Base-by-base conservation (phyloP, 805 yeast genomes). In the Schizosaccharomyces osmophilus region DNA sequence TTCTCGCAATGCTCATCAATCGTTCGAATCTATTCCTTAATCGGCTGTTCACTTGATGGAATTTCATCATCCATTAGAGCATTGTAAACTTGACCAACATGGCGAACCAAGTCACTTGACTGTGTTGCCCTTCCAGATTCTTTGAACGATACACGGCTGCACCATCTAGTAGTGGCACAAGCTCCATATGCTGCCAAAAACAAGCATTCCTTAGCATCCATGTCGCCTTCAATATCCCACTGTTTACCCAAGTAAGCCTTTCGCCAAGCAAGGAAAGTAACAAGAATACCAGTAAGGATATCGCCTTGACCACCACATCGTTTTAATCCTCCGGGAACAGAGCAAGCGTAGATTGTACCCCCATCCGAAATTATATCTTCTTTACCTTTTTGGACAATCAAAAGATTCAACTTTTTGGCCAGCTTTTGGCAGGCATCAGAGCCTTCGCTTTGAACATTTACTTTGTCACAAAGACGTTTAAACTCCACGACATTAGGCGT, bases 271-370 rank as follows among this genome's bases (percentile, higher is more conserved):
- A 85, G 68, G 67, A 90, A 75, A 0, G 95, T 83, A 0, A 89
- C 88, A n/a, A 88, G 72, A 29, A 86, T 74, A 0, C 98, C 98
- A 0, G 90, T 80, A 48, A 93, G 70, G 0, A 96, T 85, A 67
- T 93, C 98, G 31, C 98, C 98, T 72, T 93, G 97, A 0, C 98
- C 98, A 13, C 97, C 96, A 6, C 86, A 94, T 61, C 98, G 76
- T 68, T 86, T 84, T 60, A 73, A 71, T 5, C 93, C 83, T 1
- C 97, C 97, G 17, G 69, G 67, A 41, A 74, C 68, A 43, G 75
- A 75, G 64, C 77, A 78, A 2, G 72, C 66, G 5, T 85, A 64
- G 4, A 73, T 67, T 4, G 70, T 68, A 3, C 72, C 74, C 1
- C 79, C 79, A 60, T 76, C 73, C 4, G 81, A 83, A 11, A 88